phyloP scores from a whole-genome alignment of 768 basidiomycete species.

The Russula vinacea region DNA sequence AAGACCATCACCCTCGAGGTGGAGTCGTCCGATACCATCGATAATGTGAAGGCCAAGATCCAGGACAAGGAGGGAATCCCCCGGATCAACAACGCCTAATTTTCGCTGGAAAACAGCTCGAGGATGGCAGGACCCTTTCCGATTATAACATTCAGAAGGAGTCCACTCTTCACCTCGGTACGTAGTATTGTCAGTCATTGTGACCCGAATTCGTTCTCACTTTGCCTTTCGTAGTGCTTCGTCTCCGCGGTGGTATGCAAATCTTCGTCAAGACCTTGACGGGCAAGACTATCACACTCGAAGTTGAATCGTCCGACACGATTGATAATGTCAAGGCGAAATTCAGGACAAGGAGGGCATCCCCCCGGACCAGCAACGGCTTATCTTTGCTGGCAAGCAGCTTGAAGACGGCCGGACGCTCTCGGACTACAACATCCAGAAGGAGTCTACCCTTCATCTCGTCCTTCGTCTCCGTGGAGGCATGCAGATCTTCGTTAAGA shows the following conservation, averaged over 20 bases:
- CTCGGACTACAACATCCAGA: slow-evolving; percentile 37
- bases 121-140: slow-evolving; percentile 50
- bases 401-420: slow-evolving; percentile 37
- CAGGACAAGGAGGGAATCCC: slow-evolving; percentile 40
- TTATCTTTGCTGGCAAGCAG: slow-evolving; percentile 37
- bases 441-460: slow-evolving; percentile 36
- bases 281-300: slow-evolving; percentile 56
- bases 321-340: slow-evolving; percentile 37
- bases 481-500: slow-evolving; percentile 30
- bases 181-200: slow-evolving; percentile 14
- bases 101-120: slow-evolving; percentile 50
- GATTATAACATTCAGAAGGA: slow-evolving; percentile 39
- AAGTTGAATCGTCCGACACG: slow-evolving; percentile 44
- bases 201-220: not conserved
- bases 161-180: slow-evolving; percentile 36
- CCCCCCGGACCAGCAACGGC: slow-evolving; percentile 36
- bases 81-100: slow-evolving; percentile 39
- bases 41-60: slow-evolving; percentile 39
- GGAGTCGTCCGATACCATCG: slow-evolving; percentile 40
- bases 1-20: slow-evolving; percentile 41
- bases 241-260: slow-evolving; percentile 41
- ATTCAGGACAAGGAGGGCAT: slow-evolving; percentile 38
- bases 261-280: slow-evolving; percentile 53
- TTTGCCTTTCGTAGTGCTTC: slow-evolving; percentile 38
- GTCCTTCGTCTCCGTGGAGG: slow-evolving; percentile 29